Base-by-base conservation (phyloP, 2,329 filamentous ascomycete species). In the Calonectria naviculata region DNA sequence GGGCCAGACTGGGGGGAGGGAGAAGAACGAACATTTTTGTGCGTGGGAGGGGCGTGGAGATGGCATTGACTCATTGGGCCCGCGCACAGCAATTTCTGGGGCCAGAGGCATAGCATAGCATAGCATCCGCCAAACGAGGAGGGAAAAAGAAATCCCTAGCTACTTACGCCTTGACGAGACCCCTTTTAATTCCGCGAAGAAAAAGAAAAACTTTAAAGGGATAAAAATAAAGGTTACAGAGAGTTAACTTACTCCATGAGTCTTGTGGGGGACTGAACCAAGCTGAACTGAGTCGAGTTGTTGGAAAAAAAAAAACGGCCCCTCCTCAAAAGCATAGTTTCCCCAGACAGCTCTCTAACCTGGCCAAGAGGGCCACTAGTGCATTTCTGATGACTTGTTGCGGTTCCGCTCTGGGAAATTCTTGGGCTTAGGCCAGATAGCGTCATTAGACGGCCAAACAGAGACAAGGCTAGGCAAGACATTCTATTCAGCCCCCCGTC, bases 341-440 rank as follows among this genome's bases (percentile, higher is more conserved):
- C 49, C 63, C 38, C 60, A 47, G 61, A 52, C 42, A 46, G 41
- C 34, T 41, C 34, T 41, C 41, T 52, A 44, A 52, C 42, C 61
- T 52, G 52, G 49, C 54, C 31, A 12, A 36, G 54, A 42, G 8
- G 15, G 47, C 26, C 44, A 29, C 62, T 67, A 62, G 65, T 67
- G 61, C 31, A 3, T 24, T 41, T 61, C 54, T 54, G 64, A 54
- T 54, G 46, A 42, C 64, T 56, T 41, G 42, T 49, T 76, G 74
- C 70, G 75, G 73, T 74, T 76, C 72, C 75, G 73, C 75, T 65
- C 64, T 44, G 31, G 49, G 36, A 24, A 61, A 60, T 70, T 56
- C 62, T 42, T 54, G 28, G 67, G n/a, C 52, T 69, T 47, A 58
- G 68, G 26, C 38, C 63, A 73, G 61, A 76, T 73, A 76, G 74